Evolutionary conservation across 2,329 filamentous ascomycete species (phyloP), one percentile per base, ranked within the genome.

Genomic region (Arthrobotrys megalospora): DNA sequence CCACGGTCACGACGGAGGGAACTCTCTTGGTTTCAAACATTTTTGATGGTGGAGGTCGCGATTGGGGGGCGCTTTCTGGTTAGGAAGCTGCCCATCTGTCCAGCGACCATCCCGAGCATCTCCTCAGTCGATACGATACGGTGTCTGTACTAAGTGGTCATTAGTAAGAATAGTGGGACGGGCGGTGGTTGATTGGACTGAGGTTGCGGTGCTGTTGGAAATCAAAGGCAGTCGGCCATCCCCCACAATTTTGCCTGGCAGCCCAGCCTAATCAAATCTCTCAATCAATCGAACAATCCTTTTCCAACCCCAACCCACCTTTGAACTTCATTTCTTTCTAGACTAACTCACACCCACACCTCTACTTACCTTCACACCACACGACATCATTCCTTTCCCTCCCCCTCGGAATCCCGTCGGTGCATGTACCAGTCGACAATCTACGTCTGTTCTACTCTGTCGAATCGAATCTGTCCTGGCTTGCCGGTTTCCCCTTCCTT

Each of bases 21-120:
- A 77, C 64, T 63, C 66, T 53, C 21, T 65, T 21, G 73, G 73
- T 77, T 77, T 77, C 73, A 77, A 77, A 70, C 50, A 77, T 70
- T 77, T 53, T 41, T n/a, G 21, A 32, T 43, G 32, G 55, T 50
- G 16, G 62, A 64, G 36, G 65, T 76, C 65, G 58, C 72, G 72
- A 64, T 64, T 68, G 52, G 52, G 52, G 32, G 7, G 14, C 19
- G 16, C 34, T 52, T 45, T 62, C 63, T 43, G 34, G 63, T 63
- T 58, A 70, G 34, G 41, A 76, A 69, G 72, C 63, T 69, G 65
- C 19, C 52, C 43, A 64, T 69, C 58, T 34, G 50, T 55, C 60
- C 36, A 66, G 52, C 53, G 19, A n/a, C 21, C 48, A 53, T 48
- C 38, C 52, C 55, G 53, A 70, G 19, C 55, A 63, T 64, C 55